Conservation (phyloP, 768 basidiomycete species). For the Psilocybe subaeruginosa region DNA sequence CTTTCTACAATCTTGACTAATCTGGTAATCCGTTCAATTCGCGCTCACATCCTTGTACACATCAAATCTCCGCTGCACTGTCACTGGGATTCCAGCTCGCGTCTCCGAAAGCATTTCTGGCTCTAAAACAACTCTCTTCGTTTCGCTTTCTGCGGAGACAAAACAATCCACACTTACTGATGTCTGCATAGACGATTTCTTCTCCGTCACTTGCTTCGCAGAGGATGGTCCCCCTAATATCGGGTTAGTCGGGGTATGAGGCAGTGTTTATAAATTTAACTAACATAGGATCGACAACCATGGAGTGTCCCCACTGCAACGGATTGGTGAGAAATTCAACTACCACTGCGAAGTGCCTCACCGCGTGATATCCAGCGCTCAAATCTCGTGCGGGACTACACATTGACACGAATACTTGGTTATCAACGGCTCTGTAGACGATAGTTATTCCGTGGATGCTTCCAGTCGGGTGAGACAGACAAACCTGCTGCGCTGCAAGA, state of each 20-base stretch:
- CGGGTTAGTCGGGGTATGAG: constrained; percentile 11
- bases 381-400: constrained; percentile 92
- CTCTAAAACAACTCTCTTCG: constrained; percentile 23
- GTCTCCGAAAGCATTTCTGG: constrained; percentile 66
- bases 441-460: constrained; percentile 1
- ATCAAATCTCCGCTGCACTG: constrained; percentile 87
- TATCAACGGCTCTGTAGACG: constrained; percentile 85
- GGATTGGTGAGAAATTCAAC: not conserved
- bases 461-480: constrained; percentile 18
- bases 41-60: constrained; percentile 79
- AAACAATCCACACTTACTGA: constrained; percentile 58
- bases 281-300: constrained; percentile 90
- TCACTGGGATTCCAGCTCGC: constrained; percentile 89
- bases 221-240: constrained; percentile 70
- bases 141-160: not conserved
- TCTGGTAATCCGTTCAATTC: constrained; percentile 29
- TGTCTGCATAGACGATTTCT: constrained; percentile 75
- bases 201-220: constrained; percentile 77
- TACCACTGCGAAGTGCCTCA: constrained; percentile 36
- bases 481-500: constrained; percentile 85
- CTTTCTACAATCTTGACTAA: constrained; percentile 43
- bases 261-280: constrained; percentile 36
- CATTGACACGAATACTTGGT: constrained; percentile 96
- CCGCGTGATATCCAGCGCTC: constrained; percentile 86
- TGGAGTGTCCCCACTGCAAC: constrained; percentile 83